phyloP scores from a whole-genome alignment of 345 rosid species.

The Mallotus nudiflorus region DNA sequence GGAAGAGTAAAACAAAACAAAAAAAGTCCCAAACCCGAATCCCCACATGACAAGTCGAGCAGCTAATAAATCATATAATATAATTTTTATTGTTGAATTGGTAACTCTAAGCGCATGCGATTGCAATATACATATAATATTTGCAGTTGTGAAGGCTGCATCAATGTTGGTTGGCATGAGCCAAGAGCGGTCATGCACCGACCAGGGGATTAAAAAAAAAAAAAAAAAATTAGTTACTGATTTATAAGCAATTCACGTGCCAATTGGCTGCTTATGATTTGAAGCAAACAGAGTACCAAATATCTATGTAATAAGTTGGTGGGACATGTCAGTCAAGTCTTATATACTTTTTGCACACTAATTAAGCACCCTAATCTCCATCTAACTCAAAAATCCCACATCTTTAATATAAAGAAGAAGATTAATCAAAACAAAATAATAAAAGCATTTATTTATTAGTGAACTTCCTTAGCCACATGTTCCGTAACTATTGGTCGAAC shows the following conservation, averaged over 20 bases:
- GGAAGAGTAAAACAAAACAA: too few relatives aligned
- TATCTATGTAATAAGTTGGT: not conserved
- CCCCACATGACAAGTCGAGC: too few relatives aligned
- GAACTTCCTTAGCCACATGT: too few relatives aligned
- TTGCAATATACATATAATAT: not conserved
- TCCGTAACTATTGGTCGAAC: too few relatives aligned
- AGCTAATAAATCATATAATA: too few relatives aligned
- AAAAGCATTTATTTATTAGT: not conserved
- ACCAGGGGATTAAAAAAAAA: not conserved
- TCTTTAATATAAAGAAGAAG: too few relatives aligned
- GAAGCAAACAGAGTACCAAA: not conserved
- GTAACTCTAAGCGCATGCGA: not conserved
- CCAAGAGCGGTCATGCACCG: not conserved
- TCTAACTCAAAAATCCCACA: not conserved
- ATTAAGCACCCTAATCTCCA: slow-evolving; percentile 11
- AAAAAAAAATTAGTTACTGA: not conserved
- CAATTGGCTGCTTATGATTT: not conserved
- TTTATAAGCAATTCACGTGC: not conserved
- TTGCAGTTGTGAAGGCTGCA: not conserved
- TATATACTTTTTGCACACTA: slow-evolving; percentile 1
- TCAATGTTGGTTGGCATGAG: not conserved
- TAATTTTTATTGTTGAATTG: not conserved
- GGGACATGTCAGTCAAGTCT: slow-evolving; percentile 11
- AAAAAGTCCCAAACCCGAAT: too few relatives aligned
- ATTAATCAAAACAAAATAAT: not conserved